Evolutionary conservation across 192 early-diverging fungal species (phyloP).

Genomic region (Kickxella alabastrina): DNA sequence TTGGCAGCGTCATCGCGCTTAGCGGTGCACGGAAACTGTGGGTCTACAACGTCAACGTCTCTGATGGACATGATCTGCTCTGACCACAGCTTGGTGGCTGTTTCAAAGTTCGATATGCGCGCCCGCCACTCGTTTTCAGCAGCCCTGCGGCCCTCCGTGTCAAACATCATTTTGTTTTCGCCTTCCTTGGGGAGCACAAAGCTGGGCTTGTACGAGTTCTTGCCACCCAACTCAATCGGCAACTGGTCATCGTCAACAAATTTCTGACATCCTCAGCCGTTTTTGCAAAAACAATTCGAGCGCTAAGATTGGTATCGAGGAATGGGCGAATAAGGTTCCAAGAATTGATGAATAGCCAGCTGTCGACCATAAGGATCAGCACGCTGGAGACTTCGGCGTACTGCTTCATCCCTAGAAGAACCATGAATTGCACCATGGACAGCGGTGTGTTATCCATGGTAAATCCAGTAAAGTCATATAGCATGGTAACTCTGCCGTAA

Average conservation of each 20-base stretch:
- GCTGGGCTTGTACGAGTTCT: slow-evolving; percentile 9
- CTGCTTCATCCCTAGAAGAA: slow-evolving; percentile 23
- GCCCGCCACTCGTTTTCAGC: slow-evolving; percentile 35
- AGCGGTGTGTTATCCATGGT: slow-evolving; percentile 43
- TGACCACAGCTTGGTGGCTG: slow-evolving; percentile 27
- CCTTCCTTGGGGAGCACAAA: slow-evolving; percentile 24
- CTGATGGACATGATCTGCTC: neutral
- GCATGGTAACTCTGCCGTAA: slow-evolving; percentile 19
- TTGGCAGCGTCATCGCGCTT: slow-evolving; percentile 18
- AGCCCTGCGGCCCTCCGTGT: slow-evolving; percentile 12
- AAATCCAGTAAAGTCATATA: slow-evolving; percentile 43
- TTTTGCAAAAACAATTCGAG: slow-evolving; percentile 45
- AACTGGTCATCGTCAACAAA: slow-evolving; percentile 42
- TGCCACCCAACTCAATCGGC: slow-evolving; percentile 27
- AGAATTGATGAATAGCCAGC: slow-evolving; percentile 48
- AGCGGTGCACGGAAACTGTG: neutral
- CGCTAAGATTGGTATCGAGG: slow-evolving; percentile 37
- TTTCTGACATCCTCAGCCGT: slow-evolving; percentile 21
- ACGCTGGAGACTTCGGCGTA: slow-evolving; percentile 39
- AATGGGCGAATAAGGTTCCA: slow-evolving; percentile 43
- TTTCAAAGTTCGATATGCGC: slow-evolving; percentile 22
- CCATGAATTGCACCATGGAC: slow-evolving; percentile 34
- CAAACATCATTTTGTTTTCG: slow-evolving; percentile 34
- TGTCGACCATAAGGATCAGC: slow-evolving; percentile 43
- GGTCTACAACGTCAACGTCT: neutral